Evolutionary conservation across 192 early-diverging fungal species (phyloP).

Genomic region (Chytriomyces sp.): DNA sequence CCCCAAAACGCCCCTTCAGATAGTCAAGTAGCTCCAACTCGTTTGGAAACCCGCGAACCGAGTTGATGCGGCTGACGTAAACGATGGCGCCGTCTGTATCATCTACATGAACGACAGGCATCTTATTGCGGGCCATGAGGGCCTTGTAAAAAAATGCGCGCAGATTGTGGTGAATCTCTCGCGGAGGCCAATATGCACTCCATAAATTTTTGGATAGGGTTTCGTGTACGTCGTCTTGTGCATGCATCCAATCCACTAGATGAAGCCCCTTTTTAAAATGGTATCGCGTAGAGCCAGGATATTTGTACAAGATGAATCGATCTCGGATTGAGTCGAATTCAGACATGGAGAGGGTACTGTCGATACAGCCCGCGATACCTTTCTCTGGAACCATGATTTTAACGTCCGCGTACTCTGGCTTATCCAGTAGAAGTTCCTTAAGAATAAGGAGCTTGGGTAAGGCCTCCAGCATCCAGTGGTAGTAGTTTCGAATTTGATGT

Average conservation of each 20-base stretch:
- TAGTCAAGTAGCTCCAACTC: constrained; percentile 10
- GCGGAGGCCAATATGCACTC: constrained; percentile 21
- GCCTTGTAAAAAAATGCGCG: constrained; percentile 14
- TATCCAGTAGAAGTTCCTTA: constrained; percentile 13
- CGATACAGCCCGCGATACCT: constrained; percentile 10
- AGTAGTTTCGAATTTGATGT: constrained; percentile 30
- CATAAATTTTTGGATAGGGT: constrained; percentile 9
- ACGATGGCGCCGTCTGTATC: neutral
- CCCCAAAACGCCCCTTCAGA: neutral
- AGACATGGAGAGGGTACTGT: constrained; percentile 8
- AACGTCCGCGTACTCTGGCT: neutral
- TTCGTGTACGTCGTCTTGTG: neutral
- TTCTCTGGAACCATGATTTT: constrained; percentile 17
- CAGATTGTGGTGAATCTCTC: neutral
- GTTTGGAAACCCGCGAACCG: constrained; percentile 27
- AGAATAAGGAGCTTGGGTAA: constrained; percentile 20
- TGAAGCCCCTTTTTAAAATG: constrained; percentile 5
- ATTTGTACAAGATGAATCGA: constrained; percentile 8
- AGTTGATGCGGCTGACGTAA: neutral
- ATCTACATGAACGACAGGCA: neutral
- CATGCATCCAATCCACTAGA: constrained; percentile 20
- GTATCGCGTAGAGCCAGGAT: neutral
- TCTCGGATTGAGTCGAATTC: constrained; percentile 2
- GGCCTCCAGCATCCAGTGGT: constrained; percentile 26
- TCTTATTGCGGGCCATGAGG: neutral